These are phyloP conservation scores for Talaromyces marneffei DNA, from an alignment of 2,329 filamentous ascomycete species.

Conservation along the genomic window DNA sequence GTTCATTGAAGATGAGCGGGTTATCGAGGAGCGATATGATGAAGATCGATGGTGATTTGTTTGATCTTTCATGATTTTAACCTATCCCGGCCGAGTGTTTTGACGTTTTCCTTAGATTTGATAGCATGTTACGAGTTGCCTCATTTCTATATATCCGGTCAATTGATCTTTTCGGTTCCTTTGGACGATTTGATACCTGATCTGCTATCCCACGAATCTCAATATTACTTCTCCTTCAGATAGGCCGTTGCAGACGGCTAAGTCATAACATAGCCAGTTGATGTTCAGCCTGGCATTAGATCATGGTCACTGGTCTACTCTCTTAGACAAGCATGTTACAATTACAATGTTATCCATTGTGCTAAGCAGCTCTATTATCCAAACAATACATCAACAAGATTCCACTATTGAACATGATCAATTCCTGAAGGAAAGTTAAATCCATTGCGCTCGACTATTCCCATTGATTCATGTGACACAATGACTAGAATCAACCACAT, in stretches of 20 bases:
- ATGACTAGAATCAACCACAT: slow-evolving; percentile 16
- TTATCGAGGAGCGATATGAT: not conserved
- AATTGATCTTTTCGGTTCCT: not conserved
- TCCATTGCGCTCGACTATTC: not conserved
- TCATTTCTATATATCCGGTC: not conserved
- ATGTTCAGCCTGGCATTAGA: not conserved
- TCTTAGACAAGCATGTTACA: not conserved
- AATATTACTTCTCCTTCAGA: not conserved
- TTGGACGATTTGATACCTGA: not conserved
- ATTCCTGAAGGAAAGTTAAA: not conserved
- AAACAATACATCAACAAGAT: not conserved
- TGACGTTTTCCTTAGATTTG: not conserved
- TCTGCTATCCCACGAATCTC: not conserved
- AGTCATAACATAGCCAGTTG: too few species aligned
- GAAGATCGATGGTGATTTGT: slow-evolving; percentile 9
- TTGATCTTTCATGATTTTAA: not conserved
- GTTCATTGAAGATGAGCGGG: not conserved
- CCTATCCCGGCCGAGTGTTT: not conserved
- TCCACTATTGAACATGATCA: not conserved
- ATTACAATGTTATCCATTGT: not conserved
- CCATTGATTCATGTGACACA: not conserved
- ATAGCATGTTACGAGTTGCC: not conserved
- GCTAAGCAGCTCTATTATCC: too few species aligned
- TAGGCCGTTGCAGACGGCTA: too few species aligned
- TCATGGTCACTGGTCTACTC: too few species aligned